These are phyloP conservation scores for Odontarrhena argentea DNA, from an alignment of 345 rosid species.

Conservation along the genomic window DNA sequence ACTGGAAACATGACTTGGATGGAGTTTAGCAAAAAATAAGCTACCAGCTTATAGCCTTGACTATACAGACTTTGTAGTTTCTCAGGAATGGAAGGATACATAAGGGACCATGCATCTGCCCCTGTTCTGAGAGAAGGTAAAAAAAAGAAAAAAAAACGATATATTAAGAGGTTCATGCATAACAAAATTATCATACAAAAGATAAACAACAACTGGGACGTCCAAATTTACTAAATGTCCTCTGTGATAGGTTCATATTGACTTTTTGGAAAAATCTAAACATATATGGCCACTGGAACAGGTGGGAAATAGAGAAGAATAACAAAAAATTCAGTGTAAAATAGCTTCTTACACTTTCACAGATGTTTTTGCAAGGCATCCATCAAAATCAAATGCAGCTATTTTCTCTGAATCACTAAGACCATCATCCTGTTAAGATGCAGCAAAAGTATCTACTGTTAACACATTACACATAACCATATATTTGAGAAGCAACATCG, in stretches of 20 bases:
- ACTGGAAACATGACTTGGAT: background rate
- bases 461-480: conserved; percentile 1
- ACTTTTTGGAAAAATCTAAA: background rate
- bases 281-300: background rate
- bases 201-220: background rate
- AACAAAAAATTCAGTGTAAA: background rate
- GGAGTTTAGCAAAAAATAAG: conserved; percentile 7
- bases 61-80: conserved; percentile 69
- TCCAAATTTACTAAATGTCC: background rate
- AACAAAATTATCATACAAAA: background rate
- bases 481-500: background rate
- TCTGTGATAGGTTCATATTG: background rate
- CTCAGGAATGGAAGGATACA: conserved; percentile 88
- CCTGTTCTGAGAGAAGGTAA: conserved; percentile 60
- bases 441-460: background rate
- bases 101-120: conserved; percentile 90
- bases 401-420: conserved; percentile 75
- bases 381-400: conserved; percentile 98
- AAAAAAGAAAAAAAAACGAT: background rate
- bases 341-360: conserved; percentile 61
- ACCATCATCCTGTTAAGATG: conserved; percentile 66
- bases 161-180: background rate
- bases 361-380: conserved; percentile 86
- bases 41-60: conserved; percentile 92
- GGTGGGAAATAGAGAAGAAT: conserved; percentile 5